Evolutionary conservation across 192 early-diverging fungal species (phyloP), one percentile per base, ranked within the genome.

Genomic region (Coemansia sp.): DNA sequence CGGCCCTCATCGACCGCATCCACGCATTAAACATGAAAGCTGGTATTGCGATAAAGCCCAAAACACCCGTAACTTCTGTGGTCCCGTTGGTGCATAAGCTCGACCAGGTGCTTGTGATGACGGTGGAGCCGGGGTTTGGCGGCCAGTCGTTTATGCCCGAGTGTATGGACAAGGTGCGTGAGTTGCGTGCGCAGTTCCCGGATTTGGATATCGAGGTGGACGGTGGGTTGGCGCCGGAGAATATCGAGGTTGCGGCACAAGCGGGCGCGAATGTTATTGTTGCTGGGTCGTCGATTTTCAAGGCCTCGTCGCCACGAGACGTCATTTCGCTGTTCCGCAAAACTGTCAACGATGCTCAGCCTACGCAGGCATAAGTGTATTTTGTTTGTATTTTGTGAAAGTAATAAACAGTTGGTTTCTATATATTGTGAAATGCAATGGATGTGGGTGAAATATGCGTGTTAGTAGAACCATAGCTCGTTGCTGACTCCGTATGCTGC

Each of bases 241-340:
- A 86, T 51, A 92, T 98, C 70, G 91, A 95, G 45, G 69, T 76
- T n/a, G 90, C 91, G 17, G 89, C 93, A 17, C 76, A 89, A 56
- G 93, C 92, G 24, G 96, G 94, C 19, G 96, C 96, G 12, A 98
- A 98, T 73, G 94, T 98, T 8, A 98, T 98, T 84, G 96, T 98
- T 57, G 91, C 93, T 25, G 96, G 94, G 11, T 96, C 94, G 1
- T 87, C 87, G 0, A 88, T 98, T 11, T 98, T 97, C 82, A 89
- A 89, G 67, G 87, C 91, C 2, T 39, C 76, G 35, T 75, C 85
- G 22, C 94, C 93, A 6, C 70, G 75, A 5, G 87, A 86, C 10
- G 89, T 90, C 10, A 98, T 98, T 58, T 67, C 69, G 17, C 53
- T 76, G 35, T 75, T 82, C 74, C 79, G 79, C 73, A 72, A 67